Percentiles rank a stretch among this genome's conserved stretches.
Evolutionary conservation across 805 yeast species (phyloP).

Genomic region (Pichia californica): DNA sequence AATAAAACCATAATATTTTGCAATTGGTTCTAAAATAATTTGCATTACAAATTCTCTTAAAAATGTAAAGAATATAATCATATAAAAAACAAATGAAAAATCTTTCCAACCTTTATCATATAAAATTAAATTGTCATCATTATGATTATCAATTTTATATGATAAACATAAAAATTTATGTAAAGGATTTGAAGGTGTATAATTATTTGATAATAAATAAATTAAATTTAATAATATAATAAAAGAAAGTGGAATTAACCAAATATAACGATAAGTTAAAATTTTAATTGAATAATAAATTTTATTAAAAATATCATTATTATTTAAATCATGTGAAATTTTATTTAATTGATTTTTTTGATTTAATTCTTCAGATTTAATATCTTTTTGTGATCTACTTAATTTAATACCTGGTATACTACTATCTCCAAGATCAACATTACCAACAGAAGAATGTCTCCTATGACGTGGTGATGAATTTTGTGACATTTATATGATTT

Average conservation of each 20-base stretch:
- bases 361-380: slow-evolving; percentile 32
- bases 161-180: slow-evolving; percentile 60
- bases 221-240: slow-evolving; percentile 35
- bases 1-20: slow-evolving; percentile 44
- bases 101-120: slow-evolving; percentile 90
- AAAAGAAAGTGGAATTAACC: slow-evolving; percentile 62
- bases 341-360: slow-evolving; percentile 27
- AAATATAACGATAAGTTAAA: slow-evolving; percentile 52
- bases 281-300: slow-evolving; percentile 54
- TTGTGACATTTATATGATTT: too few species aligned
- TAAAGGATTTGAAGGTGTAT: slow-evolving; percentile 52
- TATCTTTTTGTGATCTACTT: slow-evolving; percentile 44
- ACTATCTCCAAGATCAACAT: slow-evolving; percentile 67
- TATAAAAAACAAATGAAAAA: slow-evolving; percentile 67
- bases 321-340: slow-evolving; percentile 29
- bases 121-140: slow-evolving; percentile 32
- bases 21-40: slow-evolving; percentile 66
- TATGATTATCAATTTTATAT: slow-evolving; percentile 51
- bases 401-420: slow-evolving; percentile 63
- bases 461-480: slow-evolving; percentile 4
- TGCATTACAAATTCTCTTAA: slow-evolving; percentile 90
- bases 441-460: slow-evolving; percentile 61
- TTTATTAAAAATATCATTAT: slow-evolving; percentile 49
- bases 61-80: slow-evolving; percentile 85
- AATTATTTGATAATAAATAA: slow-evolving; percentile 52